Evolutionary conservation across 129 eudicot genomes (phyloP).

Genomic region (Sambucus nigra): DNA sequence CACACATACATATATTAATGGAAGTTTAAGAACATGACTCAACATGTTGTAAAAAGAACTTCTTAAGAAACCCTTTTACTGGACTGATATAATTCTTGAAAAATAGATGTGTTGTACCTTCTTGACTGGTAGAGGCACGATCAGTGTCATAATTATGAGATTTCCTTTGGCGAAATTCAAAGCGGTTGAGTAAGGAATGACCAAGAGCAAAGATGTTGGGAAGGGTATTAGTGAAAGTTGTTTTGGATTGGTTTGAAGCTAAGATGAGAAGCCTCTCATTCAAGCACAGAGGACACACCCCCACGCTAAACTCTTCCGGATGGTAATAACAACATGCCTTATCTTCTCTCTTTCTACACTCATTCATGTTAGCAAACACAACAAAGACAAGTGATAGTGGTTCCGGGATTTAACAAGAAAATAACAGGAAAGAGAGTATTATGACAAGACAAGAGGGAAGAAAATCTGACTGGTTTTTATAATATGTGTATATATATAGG

Average conservation of each 20-base stretch:
- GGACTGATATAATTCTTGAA: too few species aligned
- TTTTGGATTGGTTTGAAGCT: conserved; percentile 19
- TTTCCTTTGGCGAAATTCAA: conserved; percentile 14
- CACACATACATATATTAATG: too few species aligned
- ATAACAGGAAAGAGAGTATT: background rate
- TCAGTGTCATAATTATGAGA: conserved; percentile 1
- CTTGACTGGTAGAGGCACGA: conserved; percentile 30
- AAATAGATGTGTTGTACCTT: too few species aligned
- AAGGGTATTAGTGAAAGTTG: background rate
- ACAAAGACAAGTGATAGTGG: too few species aligned
- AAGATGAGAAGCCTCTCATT: conserved; percentile 38
- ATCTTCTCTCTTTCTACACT: conserved; percentile 5
- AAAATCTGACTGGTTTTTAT: background rate
- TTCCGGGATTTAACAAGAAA: background rate
- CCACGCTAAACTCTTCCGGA: conserved; percentile 29
- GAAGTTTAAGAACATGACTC: too few species aligned
- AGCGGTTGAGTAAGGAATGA: conserved; percentile 18
- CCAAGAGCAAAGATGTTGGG: conserved; percentile 23
- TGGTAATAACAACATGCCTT: conserved; percentile 31
- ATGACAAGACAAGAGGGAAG: background rate
- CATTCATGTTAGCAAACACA: conserved; percentile 4
- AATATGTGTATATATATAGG: too few species aligned
- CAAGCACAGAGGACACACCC: conserved; percentile 47
- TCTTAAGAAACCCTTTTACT: too few species aligned
- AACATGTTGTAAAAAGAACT: too few species aligned